A percentile compares a stretch with the other conserved stretches of the same genome.
Evolutionary conservation across 768 basidiomycete genomes (phyloP).

Genomic region (Amanita jacksonii): DNA sequence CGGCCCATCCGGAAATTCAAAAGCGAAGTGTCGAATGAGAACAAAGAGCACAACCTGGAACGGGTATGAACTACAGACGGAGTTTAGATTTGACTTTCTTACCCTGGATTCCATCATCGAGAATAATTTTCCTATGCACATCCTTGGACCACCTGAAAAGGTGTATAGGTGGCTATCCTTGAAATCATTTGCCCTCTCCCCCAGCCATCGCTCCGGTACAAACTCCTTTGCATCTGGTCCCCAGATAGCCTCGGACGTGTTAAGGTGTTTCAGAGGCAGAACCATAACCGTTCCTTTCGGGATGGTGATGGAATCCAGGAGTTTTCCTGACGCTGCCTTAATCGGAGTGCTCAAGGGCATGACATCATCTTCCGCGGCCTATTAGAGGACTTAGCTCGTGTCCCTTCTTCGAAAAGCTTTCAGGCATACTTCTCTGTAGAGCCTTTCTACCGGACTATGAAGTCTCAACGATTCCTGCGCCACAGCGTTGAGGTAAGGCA

Average conservation of each 20-base stretch:
- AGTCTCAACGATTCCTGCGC: conserved; percentile 23
- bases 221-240: conserved; percentile 29
- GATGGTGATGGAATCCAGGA: conserved; percentile 18
- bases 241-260: conserved; percentile 27
- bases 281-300: conserved; percentile 23
- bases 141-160: conserved; percentile 28
- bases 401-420: no score
- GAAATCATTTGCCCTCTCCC: conserved; percentile 13
- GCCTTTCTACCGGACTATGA: conserved; percentile 21
- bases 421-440: neutral
- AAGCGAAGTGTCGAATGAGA: no score
- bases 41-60: no score
- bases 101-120: conserved; percentile 26
- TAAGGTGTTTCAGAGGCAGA: conserved; percentile 24
- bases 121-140: conserved; percentile 25
- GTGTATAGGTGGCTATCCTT: conserved; percentile 24
- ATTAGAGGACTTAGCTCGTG: neutral
- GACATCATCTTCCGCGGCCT: conserved; percentile 26
- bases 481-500: conserved; percentile 27
- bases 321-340: conserved; percentile 14
- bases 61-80: no score
- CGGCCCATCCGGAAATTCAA: no score
- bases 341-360: conserved; percentile 24
- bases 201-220: conserved; percentile 28
- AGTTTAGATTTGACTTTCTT: no score